phyloP scores from a whole-genome alignment of 164 flowering plant genomes.

The Vitis vinifera region ASM3070453v1 NC_081813.1:3131001-3131500 shows the following conservation, averaged over 20 bases:
- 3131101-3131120: no score
- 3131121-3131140: no score
- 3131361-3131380: background rate
- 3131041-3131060: conserved; percentile 51
- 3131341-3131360: no score
- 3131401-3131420: background rate
- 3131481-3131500: conserved; percentile 53
- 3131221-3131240: no score
- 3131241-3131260: background rate
- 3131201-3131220: no score
- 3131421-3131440: conserved; percentile 76
- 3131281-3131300: background rate
- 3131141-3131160: no score
- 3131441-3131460: conserved; percentile 87
- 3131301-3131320: no score
- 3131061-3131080: conserved; percentile 58
- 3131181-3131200: no score
- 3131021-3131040: conserved; percentile 59
- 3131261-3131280: background rate
- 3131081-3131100: conserved; percentile 57
- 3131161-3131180: no score
- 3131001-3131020: background rate
- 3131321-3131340: no score
- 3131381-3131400: background rate
- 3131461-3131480: conserved; percentile 66